Evolutionary conservation across 306 rosid genomes (phyloP).

Genomic region (Bauhinia variegata): DNA sequence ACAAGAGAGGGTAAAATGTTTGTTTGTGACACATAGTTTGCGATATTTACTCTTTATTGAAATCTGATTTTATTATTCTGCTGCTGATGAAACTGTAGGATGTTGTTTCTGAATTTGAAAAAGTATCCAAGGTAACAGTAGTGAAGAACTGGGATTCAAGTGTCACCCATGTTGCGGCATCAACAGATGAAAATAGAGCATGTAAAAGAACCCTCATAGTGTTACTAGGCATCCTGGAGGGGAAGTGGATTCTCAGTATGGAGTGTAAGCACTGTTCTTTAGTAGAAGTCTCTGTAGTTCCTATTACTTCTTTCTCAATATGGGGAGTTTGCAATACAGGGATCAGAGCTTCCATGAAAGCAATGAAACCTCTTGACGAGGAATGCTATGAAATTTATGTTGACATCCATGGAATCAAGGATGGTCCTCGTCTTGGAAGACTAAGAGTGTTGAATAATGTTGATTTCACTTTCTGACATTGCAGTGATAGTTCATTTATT

Average conservation of each 20-base stretch:
- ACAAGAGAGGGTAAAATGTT: slow-evolving; percentile 69
- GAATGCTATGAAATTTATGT: slow-evolving; percentile 64
- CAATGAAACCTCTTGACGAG: slow-evolving; percentile 67
- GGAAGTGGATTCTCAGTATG: slow-evolving; percentile 83
- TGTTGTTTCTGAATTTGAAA: slow-evolving; percentile 69
- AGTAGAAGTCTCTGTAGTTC: slow-evolving; percentile 6
- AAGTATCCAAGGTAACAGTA: slow-evolving; percentile 59
- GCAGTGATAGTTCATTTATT: too few relatives aligned
- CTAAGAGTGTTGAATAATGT: slow-evolving; percentile 76
- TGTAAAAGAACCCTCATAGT: slow-evolving; percentile 93
- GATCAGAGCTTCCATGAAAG: slow-evolving; percentile 73
- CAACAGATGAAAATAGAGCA: slow-evolving; percentile 80
- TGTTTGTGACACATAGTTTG: slow-evolving; percentile 11
- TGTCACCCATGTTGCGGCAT: slow-evolving; percentile 86
- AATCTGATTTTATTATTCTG: slow-evolving; percentile 6
- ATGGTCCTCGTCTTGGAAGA: slow-evolving; percentile 90
- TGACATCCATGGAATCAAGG: slow-evolving; percentile 75
- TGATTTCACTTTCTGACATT: slow-evolving; percentile 30
- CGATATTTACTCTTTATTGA: background rate
- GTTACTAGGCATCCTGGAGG: slow-evolving; percentile 84
- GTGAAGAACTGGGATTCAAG: slow-evolving; percentile 76
- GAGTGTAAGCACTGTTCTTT: slow-evolving; percentile 56
- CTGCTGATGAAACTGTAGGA: slow-evolving; percentile 56
- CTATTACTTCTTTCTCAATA: slow-evolving; percentile 12
- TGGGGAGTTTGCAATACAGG: slow-evolving; percentile 50